phyloP scores from a whole-genome alignment of 2,329 filamentous ascomycete genomes.

The Exophiala sp. region DNA sequence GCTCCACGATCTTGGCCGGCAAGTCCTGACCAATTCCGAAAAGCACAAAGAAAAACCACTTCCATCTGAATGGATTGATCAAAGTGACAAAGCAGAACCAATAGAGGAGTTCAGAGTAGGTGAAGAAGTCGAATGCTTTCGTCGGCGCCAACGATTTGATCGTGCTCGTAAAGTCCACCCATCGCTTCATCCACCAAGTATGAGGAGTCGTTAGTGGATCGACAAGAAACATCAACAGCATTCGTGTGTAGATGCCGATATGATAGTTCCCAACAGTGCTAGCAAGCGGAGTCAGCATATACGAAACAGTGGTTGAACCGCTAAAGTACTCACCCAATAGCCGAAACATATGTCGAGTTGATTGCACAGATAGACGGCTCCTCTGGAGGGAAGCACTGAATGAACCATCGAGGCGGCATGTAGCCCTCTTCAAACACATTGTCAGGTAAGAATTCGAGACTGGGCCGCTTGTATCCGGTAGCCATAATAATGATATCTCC shows the following conservation, averaged over 20 bases:
- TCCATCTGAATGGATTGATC: constrained; percentile 85
- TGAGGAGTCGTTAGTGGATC: constrained; percentile 72
- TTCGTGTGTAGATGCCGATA: constrained; percentile 83
- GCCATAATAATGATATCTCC: constrained; percentile 80
- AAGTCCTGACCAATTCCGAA: constrained; percentile 67
- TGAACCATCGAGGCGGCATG: constrained; percentile 78
- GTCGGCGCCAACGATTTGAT: constrained; percentile 69
- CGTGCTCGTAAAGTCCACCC: constrained; percentile 78
- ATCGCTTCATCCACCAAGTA: constrained; percentile 72
- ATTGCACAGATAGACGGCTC: constrained; percentile 73
- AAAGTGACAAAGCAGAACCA: constrained; percentile 78
- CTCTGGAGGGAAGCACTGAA: constrained; percentile 76
- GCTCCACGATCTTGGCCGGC: constrained; percentile 62
- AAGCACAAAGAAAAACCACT: constrained; percentile 82
- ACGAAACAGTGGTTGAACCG: not conserved
- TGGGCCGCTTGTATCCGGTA: constrained; percentile 74
- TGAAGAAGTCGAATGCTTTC: constrained; percentile 83
- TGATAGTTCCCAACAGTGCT: constrained; percentile 77
- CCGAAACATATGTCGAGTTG: constrained; percentile 79
- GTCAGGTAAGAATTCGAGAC: constrained; percentile 68
- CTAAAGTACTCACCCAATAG: constrained; percentile 54
- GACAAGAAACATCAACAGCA: constrained; percentile 79
- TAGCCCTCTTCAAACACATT: constrained; percentile 73
- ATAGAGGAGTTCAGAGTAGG: constrained; percentile 77
- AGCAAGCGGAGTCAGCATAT: constrained; percentile 1